Percentiles rank a stretch among this genome's conserved stretches.
phyloP scores from a whole-genome alignment of 2,329 filamentous ascomycete genomes.

The Aaosphaeria arxii region DNA sequence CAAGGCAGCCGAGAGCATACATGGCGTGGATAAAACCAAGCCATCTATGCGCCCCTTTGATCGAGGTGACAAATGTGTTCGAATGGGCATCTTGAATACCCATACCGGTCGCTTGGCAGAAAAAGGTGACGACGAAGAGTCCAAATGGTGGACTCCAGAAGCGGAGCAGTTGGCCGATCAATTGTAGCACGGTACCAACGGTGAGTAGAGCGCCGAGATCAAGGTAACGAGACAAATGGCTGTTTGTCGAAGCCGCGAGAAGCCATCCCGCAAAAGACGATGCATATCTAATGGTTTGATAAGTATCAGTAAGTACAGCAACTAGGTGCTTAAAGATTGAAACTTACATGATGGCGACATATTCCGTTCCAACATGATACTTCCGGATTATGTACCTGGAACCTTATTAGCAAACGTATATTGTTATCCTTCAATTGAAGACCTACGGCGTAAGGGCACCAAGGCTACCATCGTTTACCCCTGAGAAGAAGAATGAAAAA shows the following conservation, averaged over 20 bases:
- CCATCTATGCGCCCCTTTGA: constrained; percentile 56
- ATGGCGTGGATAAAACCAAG: constrained; percentile 63
- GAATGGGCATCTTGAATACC: constrained; percentile 63
- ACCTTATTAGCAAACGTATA: no score
- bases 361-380: constrained; percentile 52
- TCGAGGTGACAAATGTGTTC: constrained; percentile 58
- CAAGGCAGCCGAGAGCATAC: constrained; percentile 56
- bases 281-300: constrained; percentile 18
- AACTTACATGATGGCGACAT: constrained; percentile 44
- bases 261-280: constrained; percentile 61
- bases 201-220: constrained; percentile 56
- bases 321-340: not conserved
- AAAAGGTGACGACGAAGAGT: constrained; percentile 58
- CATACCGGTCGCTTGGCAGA: constrained; percentile 57
- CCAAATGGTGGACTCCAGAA: constrained; percentile 57
- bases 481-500: constrained; percentile 64
- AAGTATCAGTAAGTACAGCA: not conserved
- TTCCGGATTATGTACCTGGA: constrained; percentile 47
- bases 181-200: constrained; percentile 56
- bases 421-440: no score
- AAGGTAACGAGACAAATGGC: constrained; percentile 51
- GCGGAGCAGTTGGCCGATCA: constrained; percentile 53
- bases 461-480: constrained; percentile 63
- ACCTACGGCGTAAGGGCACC: constrained; percentile 61
- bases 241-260: constrained; percentile 56